Percentiles rank a stretch among this genome's conserved stretches.
phyloP scores from a whole-genome alignment of 345 rosid genomes.

The Melaleuca alternifolia region DNA sequence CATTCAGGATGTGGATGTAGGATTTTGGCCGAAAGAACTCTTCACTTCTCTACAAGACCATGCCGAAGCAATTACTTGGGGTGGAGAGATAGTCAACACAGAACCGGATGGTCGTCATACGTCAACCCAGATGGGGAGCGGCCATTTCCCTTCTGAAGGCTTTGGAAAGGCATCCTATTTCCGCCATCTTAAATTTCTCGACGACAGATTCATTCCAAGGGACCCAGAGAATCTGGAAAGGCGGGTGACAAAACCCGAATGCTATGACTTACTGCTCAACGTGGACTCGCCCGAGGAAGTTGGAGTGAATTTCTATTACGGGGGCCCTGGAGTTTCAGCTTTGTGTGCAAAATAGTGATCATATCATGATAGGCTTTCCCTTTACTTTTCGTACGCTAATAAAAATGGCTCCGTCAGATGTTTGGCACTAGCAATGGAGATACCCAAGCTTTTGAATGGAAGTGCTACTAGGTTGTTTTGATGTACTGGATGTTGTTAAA shows the following conservation, averaged over 20 bases:
- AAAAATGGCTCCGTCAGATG: too few species aligned
- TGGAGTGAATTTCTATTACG: background rate
- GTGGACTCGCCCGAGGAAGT: background rate
- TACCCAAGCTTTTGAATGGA: too few species aligned
- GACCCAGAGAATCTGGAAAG: background rate
- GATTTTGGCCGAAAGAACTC: background rate
- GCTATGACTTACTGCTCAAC: background rate
- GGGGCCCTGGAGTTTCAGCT: background rate
- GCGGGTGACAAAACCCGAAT: rapidly evolving
- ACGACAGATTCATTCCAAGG: background rate
- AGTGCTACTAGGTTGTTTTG: too few species aligned
- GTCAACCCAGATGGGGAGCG: background rate
- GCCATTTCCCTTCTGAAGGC: background rate
- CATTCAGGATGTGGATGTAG: background rate
- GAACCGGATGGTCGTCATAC: background rate
- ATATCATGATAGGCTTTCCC: too few species aligned
- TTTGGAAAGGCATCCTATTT: background rate
- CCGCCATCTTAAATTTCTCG: rapidly evolving
- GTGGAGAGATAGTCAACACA: background rate
- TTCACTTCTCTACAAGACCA: background rate
- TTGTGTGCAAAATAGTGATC: background rate
- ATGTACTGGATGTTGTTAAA: too few species aligned
- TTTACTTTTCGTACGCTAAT: too few species aligned
- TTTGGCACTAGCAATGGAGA: too few species aligned
- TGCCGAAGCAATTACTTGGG: background rate